These are phyloP conservation scores for Diospyros lotus DNA, from an alignment of 148 eudicot species.

Conservation along the genomic window DNA sequence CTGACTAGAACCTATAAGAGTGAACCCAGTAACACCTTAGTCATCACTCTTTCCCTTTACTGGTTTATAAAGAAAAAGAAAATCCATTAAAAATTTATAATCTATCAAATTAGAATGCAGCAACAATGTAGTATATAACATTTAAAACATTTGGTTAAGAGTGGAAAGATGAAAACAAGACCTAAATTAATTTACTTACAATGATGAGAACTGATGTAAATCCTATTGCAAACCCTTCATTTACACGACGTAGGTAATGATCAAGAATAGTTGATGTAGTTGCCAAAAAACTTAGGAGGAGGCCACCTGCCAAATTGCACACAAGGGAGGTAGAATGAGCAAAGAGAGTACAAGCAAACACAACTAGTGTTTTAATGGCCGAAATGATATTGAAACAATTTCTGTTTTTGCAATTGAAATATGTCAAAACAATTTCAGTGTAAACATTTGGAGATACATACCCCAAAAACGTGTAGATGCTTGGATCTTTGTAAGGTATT, in stretches of 20 bases:
- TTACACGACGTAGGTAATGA: conserved; percentile 68
- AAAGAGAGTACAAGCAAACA: neutral
- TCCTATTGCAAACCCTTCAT: conserved; percentile 81
- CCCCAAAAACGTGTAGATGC: conserved; percentile 99
- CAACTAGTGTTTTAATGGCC: neutral
- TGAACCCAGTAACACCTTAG: too few species aligned
- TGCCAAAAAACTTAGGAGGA: conserved; percentile 77
- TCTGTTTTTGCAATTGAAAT: too few species aligned
- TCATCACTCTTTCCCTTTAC: too few species aligned
- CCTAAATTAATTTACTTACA: conserved; percentile 46
- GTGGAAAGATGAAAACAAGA: neutral
- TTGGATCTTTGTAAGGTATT: conserved; percentile 79
- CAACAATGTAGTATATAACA: neutral
- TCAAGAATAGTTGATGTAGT: conserved; percentile 84
- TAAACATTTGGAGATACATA: conserved; percentile 23
- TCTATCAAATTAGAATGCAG: neutral
- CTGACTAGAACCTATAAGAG: too few species aligned
- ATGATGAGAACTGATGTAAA: conserved; percentile 94
- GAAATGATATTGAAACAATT: neutral
- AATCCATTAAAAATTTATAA: neutral
- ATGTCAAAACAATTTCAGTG: neutral
- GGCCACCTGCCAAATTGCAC: conserved; percentile 54
- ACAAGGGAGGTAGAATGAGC: neutral
- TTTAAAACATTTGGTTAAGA: neutral
- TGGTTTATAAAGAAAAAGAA: neutral